Conservation (phyloP, 352 stramenopile species). For the Phytophthora parvispora region DNA sequence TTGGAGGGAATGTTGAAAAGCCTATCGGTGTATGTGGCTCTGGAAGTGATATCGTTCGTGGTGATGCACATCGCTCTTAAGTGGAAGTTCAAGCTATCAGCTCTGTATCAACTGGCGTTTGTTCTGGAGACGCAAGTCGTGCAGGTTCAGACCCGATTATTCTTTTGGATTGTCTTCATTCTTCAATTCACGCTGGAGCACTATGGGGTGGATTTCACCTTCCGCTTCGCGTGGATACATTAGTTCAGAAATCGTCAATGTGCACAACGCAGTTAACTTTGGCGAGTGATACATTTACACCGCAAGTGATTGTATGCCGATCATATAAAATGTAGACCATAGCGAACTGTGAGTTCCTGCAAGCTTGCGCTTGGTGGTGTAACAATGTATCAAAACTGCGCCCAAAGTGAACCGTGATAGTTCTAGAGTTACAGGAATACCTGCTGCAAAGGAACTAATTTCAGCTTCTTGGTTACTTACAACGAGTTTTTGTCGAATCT, state of each 20-base stretch:
- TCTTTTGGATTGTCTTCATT: conserved; percentile 35
- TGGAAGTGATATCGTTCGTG: conserved; percentile 22
- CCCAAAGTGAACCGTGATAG: no score
- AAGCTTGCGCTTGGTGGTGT: no score
- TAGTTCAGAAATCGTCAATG: no score
- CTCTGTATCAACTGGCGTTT: conserved; percentile 29
- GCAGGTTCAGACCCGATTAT: conserved; percentile 22
- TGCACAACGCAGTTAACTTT: no score
- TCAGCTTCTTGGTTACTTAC: neutral
- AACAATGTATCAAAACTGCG: no score
- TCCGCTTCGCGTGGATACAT: conserved; percentile 25
- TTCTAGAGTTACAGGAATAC: no score
- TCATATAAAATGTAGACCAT: no score
- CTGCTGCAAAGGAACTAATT: neutral
- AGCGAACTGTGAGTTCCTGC: no score
- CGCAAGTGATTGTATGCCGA: no score
- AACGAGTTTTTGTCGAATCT: neutral
- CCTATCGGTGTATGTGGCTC: conserved; percentile 15
- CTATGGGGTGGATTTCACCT: conserved; percentile 24
- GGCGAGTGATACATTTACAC: no score
- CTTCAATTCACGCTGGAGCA: conserved; percentile 30
- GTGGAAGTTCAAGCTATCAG: conserved; percentile 25
- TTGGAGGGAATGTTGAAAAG: conserved; percentile 11
- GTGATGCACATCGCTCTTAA: conserved; percentile 24
- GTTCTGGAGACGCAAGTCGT: conserved; percentile 32